Evolutionary conservation across 768 basidiomycete species (phyloP).

Genomic region (Dendrothele bispora): DNA sequence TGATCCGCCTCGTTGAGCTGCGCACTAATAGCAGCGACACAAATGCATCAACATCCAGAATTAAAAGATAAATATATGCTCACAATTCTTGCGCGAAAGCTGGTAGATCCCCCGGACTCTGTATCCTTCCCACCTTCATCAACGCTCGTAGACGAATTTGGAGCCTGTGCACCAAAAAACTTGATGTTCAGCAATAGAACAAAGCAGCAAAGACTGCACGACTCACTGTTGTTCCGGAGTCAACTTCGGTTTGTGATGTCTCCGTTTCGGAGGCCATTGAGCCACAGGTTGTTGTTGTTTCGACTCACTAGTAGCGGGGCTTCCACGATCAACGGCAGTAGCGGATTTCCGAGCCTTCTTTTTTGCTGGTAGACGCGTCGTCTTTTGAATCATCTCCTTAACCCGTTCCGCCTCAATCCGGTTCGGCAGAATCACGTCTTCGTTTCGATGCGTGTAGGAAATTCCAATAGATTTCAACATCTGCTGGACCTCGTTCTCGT

Average conservation of each 20-base stretch:
- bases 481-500: conserved; percentile 50
- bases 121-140: conserved; percentile 61
- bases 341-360: conserved; percentile 11
- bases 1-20: no score
- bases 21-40: no score
- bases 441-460: conserved; percentile 74
- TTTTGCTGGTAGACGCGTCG: conserved; percentile 24
- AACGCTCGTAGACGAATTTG: conserved; percentile 57
- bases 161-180: conserved; percentile 37
- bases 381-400: conserved; percentile 42
- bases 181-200: neutral
- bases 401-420: conserved; percentile 67
- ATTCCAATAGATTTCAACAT: conserved; percentile 63
- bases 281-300: conserved; percentile 37
- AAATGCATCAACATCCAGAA: no score
- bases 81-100: conserved; percentile 68
- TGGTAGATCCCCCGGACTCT: conserved; percentile 47
- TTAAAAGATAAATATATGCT: conserved; percentile 19
- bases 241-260: conserved; percentile 49
- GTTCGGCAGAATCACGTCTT: conserved; percentile 66
- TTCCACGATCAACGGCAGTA: neutral
- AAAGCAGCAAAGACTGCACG: neutral
- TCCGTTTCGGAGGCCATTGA: conserved; percentile 67
- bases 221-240: conserved; percentile 54
- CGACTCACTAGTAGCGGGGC: conserved; percentile 13